Evolutionary conservation across 257 asterid genomes (phyloP).

Genomic region (Verbena officinalis): DNA sequence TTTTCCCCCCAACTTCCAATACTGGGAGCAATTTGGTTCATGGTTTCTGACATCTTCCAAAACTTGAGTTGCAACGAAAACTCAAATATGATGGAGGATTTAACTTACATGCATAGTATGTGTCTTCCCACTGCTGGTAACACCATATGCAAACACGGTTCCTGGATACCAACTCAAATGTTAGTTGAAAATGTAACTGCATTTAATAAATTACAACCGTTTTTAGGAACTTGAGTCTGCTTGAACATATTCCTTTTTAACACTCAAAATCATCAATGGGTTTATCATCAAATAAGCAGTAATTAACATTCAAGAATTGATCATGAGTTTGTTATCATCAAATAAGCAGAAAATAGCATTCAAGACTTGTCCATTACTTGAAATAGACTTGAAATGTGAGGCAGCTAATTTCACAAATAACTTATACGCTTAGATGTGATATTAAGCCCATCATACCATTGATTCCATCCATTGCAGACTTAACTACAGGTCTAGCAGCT

Average conservation of each 20-base stretch:
- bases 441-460: slow-evolving; percentile 63
- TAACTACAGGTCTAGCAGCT: slow-evolving; percentile 94
- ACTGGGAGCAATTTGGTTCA: neutral
- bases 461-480: slow-evolving; percentile 98
- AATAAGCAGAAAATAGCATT: slow-evolving; percentile 13
- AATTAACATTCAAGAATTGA: slow-evolving; percentile 13
- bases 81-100: slow-evolving; percentile 15
- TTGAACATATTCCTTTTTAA: neutral
- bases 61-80: slow-evolving; percentile 5
- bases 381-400: slow-evolving; percentile 12
- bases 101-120: slow-evolving; percentile 98
- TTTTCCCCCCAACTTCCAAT: slow-evolving; percentile 8
- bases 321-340: slow-evolving; percentile 25
- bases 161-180: slow-evolving; percentile 57
- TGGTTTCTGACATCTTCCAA: slow-evolving; percentile 25
- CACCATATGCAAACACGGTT: slow-evolving; percentile 99
- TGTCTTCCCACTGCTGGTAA: slow-evolving; percentile 99
- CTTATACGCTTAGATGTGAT: slow-evolving; percentile 10
- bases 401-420: slow-evolving; percentile 6
- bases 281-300: too few relatives aligned
- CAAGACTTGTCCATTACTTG: neutral
- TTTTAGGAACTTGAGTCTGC: slow-evolving; percentile 17
- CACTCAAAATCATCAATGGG: too few relatives aligned
- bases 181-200: slow-evolving; percentile 34
- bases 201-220: too few relatives aligned